phyloP scores from a whole-genome alignment of 176 grass and related monocot species.

The Raddia distichophylla region DNA sequence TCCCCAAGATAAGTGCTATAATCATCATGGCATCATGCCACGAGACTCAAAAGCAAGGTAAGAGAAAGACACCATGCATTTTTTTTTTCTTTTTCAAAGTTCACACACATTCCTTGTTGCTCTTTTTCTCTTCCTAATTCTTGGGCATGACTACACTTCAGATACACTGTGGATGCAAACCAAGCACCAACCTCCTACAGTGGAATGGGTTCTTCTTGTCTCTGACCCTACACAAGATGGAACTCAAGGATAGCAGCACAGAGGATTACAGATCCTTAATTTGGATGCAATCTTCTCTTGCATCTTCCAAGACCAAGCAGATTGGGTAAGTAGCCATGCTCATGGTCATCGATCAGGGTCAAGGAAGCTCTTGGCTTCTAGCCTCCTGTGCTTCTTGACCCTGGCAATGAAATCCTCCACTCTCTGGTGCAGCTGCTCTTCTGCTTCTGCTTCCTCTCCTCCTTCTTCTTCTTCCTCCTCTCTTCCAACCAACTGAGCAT shows the following conservation, averaged over 20 bases:
- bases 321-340: not conserved
- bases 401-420: slow-evolving; percentile 95
- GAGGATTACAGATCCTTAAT: slow-evolving; percentile 39
- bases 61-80: slow-evolving; percentile 47
- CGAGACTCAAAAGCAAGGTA: slow-evolving; percentile 47
- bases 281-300: slow-evolving; percentile 17
- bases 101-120: slow-evolving; percentile 50
- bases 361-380: slow-evolving; percentile 70
- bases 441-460: slow-evolving; percentile 38
- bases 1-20: slow-evolving; percentile 10
- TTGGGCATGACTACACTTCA: slow-evolving; percentile 10
- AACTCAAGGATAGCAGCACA: slow-evolving; percentile 30
- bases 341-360: slow-evolving; percentile 44
- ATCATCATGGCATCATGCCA: slow-evolving; percentile 36
- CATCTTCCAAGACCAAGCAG: not conserved
- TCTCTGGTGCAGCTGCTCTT: slow-evolving; percentile 74
- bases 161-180: slow-evolving; percentile 35
- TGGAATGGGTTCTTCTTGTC: slow-evolving; percentile 29
- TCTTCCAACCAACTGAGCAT: slow-evolving; percentile 19
- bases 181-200: slow-evolving; percentile 22
- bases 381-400: slow-evolving; percentile 82
- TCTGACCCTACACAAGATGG: slow-evolving; percentile 28
- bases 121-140: slow-evolving; percentile 37
- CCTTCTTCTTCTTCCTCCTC: slow-evolving; percentile 20
- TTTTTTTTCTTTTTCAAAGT: slow-evolving; percentile 36